Conservation (phyloP, 306 rosid genomes). For the Medicago ruthenica region DNA sequence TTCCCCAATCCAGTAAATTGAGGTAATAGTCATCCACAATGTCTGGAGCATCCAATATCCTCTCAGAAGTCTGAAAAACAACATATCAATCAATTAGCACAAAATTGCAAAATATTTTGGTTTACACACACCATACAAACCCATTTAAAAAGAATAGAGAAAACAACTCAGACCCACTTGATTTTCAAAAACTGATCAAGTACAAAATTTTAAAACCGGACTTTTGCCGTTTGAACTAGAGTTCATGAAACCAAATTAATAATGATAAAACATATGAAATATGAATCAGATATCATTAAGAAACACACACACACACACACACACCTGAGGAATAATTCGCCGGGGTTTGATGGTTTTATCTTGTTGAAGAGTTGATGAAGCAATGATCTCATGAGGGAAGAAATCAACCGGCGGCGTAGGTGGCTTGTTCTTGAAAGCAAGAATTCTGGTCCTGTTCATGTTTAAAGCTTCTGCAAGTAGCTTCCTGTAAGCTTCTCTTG, state of each 20-base stretch:
- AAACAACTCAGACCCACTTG: not conserved
- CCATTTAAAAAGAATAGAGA: not conserved
- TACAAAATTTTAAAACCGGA: not conserved
- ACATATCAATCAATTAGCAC: constrained; percentile 14
- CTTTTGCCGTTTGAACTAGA: not conserved
- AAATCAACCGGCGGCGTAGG: constrained; percentile 62
- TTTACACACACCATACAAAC: too few species aligned
- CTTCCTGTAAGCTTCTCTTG: constrained; percentile 72
- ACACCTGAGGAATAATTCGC: constrained; percentile 78
- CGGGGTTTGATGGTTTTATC: constrained; percentile 56
- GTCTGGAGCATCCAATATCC: constrained; percentile 88
- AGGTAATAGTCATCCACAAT: constrained; percentile 83
- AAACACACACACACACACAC: too few species aligned
- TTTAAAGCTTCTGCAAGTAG: constrained; percentile 73
- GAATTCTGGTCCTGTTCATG: constrained; percentile 80
- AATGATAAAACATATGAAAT: not conserved
- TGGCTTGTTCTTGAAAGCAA: constrained; percentile 91
- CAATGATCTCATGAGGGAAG: constrained; percentile 51
- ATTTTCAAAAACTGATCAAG: not conserved
- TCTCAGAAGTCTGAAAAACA: constrained; percentile 68
- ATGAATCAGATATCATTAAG: not conserved
- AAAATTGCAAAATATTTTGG: not conserved
- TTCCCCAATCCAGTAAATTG: constrained; percentile 86
- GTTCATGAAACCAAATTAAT: not conserved
- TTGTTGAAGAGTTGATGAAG: constrained; percentile 41